These are phyloP conservation scores for Saturnispora gosingensis DNA, from an alignment of 805 yeast species.

Conservation along the genomic window DNA sequence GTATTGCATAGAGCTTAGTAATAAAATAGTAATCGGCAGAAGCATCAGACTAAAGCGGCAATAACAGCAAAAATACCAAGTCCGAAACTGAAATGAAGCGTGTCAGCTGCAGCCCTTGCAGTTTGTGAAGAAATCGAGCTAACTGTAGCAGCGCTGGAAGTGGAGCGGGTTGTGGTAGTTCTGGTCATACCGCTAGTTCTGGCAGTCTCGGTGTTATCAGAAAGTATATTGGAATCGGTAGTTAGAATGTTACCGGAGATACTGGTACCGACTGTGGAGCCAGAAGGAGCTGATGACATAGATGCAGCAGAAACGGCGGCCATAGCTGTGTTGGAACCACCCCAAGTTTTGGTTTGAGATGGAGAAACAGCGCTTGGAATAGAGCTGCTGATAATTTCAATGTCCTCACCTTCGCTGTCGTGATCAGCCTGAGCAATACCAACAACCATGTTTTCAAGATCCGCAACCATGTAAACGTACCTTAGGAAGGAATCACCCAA, in stretches of 20 bases:
- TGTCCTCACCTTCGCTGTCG: constrained; percentile 28
- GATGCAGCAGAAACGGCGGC: constrained; percentile 1
- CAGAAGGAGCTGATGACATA: constrained; percentile 5
- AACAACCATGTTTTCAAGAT: constrained; percentile 37
- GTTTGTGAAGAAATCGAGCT: constrained; percentile 5
- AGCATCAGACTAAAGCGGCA: constrained; percentile 1
- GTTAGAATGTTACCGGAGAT: background rate
- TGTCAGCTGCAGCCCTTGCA: constrained; percentile 16
- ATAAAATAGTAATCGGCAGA: too few relatives aligned
- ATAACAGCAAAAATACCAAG: constrained; percentile 34
- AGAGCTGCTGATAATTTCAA: constrained; percentile 28
- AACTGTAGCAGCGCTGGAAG: background rate
- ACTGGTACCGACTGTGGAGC: background rate
- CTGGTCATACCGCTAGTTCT: background rate
- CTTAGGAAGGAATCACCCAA: constrained; percentile 50
- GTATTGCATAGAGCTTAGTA: background rate
- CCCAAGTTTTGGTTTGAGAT: constrained; percentile 33
- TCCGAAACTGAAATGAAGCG: constrained; percentile 48
- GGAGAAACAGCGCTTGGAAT: constrained; percentile 46
- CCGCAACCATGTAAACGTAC: constrained; percentile 46
- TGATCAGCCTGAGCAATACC: constrained; percentile 32
- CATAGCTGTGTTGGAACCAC: constrained; percentile 7
- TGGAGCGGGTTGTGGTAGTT: background rate
- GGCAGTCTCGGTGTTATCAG: background rate
- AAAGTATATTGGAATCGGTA: background rate